phyloP scores from a whole-genome alignment of 2,329 filamentous ascomycete species.

The Pseudomassariella vexata region DNA sequence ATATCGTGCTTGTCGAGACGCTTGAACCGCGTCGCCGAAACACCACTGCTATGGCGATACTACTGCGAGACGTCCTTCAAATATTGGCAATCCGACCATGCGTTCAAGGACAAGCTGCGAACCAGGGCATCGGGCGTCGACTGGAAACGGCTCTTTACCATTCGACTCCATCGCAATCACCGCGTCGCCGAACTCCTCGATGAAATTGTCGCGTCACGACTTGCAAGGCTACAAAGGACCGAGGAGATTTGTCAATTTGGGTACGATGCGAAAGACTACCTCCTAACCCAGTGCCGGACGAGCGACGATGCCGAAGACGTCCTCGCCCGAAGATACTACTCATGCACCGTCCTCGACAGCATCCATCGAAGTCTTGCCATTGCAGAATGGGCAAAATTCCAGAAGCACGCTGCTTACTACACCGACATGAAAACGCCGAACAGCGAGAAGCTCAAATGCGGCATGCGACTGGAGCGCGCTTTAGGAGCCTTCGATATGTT shows the following conservation, averaged over 20 bases:
- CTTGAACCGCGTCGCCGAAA: slow-evolving; percentile 60
- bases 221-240: slow-evolving; percentile 63
- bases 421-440: slow-evolving; percentile 13
- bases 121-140: slow-evolving; percentile 50
- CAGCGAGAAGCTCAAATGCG: slow-evolving; percentile 35
- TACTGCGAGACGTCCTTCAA: slow-evolving; percentile 65
- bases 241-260: slow-evolving; percentile 66
- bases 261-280: slow-evolving; percentile 83
- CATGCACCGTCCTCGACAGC: slow-evolving; percentile 66
- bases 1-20: slow-evolving; percentile 54
- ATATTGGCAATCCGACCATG: slow-evolving; percentile 68
- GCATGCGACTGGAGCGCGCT: slow-evolving; percentile 61
- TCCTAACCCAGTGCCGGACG: slow-evolving; percentile 60
- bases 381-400: slow-evolving; percentile 64
- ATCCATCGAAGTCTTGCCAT: slow-evolving; percentile 79
- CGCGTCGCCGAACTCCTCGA: slow-evolving; percentile 53
- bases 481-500: slow-evolving; percentile 88
- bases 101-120: slow-evolving; percentile 50
- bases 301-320: slow-evolving; percentile 62
- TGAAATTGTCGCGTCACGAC: slow-evolving; percentile 64
- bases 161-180: slow-evolving; percentile 47
- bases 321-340: slow-evolving; percentile 70
- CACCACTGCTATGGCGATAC: slow-evolving; percentile 72
- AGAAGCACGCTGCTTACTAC: slow-evolving; percentile 23
- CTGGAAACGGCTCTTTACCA: slow-evolving; percentile 68